Percentiles rank a stretch among this genome's conserved stretches.
Evolutionary conservation across 2,329 filamentous ascomycete genomes (phyloP).

Genomic region (Lachnellula occidentalis): DNA sequence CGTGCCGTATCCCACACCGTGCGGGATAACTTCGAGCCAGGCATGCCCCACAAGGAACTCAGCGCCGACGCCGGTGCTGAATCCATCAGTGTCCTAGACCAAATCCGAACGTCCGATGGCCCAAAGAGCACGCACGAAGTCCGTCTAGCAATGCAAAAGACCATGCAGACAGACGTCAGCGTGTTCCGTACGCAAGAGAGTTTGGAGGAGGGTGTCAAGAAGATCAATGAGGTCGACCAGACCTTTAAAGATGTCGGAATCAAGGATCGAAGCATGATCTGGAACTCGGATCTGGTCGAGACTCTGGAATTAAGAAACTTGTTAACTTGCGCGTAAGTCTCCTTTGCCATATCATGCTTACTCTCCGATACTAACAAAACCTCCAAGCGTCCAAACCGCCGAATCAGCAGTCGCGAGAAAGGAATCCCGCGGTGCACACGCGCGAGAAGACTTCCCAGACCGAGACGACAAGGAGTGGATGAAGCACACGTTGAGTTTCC

Average conservation of each 20-base stretch:
- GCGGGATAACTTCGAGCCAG: conserved; percentile 86
- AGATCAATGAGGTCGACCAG: conserved; percentile 78
- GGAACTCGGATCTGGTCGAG: conserved; percentile 97
- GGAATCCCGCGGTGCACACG: conserved; percentile 95
- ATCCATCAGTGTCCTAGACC: conserved; percentile 79
- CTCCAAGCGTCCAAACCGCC: conserved; percentile 75
- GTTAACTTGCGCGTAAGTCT: conserved; percentile 83
- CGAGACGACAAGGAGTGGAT: conserved; percentile 97
- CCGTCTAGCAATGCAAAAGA: conserved; percentile 90
- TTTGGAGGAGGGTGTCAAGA: conserved; percentile 86
- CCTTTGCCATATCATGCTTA: not conserved
- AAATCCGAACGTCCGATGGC: conserved; percentile 76
- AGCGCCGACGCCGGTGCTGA: conserved; percentile 82
- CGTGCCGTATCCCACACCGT: conserved; percentile 97
- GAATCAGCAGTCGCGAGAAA: conserved; percentile 86
- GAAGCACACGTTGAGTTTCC: conserved; percentile 98
- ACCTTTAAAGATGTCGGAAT: conserved; percentile 80
- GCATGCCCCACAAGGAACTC: conserved; percentile 71
- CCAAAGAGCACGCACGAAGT: conserved; percentile 85
- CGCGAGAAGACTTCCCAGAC: conserved; percentile 92
- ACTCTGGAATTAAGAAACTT: conserved; percentile 93
- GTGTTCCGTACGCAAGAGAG: conserved; percentile 87
- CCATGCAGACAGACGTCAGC: conserved; percentile 95
- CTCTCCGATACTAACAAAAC: conserved; percentile 7
- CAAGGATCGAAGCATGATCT: conserved; percentile 99